Percentiles rank a stretch among this genome's conserved stretches.
Evolutionary conservation across 2,329 filamentous ascomycete genomes (phyloP).

Genomic region (Cordyceps tenuipes): DNA sequence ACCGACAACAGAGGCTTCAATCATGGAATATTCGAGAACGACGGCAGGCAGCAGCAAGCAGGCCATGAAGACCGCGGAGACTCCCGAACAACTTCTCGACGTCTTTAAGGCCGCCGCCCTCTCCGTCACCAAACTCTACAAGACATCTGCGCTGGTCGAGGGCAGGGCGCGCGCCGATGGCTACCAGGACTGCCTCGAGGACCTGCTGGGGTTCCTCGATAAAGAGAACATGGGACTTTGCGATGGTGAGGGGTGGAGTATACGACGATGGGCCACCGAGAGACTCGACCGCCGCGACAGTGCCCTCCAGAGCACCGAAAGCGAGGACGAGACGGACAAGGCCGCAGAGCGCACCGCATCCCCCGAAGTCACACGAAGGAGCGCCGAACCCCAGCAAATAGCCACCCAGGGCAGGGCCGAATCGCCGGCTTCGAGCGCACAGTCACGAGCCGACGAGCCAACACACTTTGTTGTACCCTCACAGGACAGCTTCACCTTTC

Average conservation of each 20-base stretch:
- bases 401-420: slow-evolving; percentile 17
- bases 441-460: slow-evolving; percentile 21
- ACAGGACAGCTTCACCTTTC: slow-evolving; percentile 61
- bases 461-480: slow-evolving; percentile 42
- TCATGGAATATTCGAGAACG: slow-evolving; percentile 1
- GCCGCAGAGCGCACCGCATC: slow-evolving; percentile 47
- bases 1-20: background rate
- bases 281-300: slow-evolving; percentile 55
- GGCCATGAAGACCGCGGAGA: slow-evolving; percentile 24
- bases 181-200: slow-evolving; percentile 90
- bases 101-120: slow-evolving; percentile 88
- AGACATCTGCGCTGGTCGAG: slow-evolving; percentile 74
- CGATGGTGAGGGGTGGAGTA: slow-evolving; percentile 65
- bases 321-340: slow-evolving; percentile 62
- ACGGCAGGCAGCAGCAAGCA: slow-evolving; percentile 17
- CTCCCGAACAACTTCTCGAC: slow-evolving; percentile 64
- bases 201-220: slow-evolving; percentile 78
- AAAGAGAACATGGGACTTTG: slow-evolving; percentile 68
- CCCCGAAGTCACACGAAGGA: slow-evolving; percentile 46
- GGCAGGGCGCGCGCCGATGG: slow-evolving; percentile 68
- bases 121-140: slow-evolving; percentile 94
- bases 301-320: slow-evolving; percentile 47
- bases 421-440: slow-evolving; percentile 20
- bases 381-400: slow-evolving; percentile 29
- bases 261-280: slow-evolving; percentile 60